Evolutionary conservation across 225 moss, liverwort and hornwort genomes (phyloP).

Genomic region (Asterella californica): DNA sequence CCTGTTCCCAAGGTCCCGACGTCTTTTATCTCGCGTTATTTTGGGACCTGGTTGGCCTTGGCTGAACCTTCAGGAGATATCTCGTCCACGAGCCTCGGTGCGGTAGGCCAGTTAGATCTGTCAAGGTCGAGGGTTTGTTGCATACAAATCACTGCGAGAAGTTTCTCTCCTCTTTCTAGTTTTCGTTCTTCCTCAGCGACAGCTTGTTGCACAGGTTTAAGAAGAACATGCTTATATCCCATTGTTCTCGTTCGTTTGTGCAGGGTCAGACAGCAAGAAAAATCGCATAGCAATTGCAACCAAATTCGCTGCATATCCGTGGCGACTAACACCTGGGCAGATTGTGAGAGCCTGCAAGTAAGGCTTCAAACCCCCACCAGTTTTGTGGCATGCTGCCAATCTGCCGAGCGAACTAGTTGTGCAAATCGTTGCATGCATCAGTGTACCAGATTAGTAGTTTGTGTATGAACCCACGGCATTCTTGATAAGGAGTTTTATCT

Average conservation of each 20-base stretch:
- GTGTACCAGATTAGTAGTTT: too few species aligned
- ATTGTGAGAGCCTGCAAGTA: constrained; percentile 99
- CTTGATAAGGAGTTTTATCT: not conserved
- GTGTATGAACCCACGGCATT: not conserved
- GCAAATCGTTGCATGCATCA: constrained; percentile 8
- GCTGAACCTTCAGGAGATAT: too few species aligned
- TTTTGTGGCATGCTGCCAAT: not conserved
- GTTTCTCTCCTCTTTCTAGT: not conserved
- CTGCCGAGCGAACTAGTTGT: not conserved
- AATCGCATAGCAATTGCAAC: constrained; percentile 80
- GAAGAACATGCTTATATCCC: constrained; percentile 11
- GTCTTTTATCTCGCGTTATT: too few species aligned
- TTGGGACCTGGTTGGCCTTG: too few species aligned
- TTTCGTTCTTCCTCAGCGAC: not conserved
- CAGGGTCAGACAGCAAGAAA: constrained; percentile 44
- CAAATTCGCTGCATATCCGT: constrained; percentile 96
- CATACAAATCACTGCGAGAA: not conserved
- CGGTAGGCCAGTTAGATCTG: too few species aligned
- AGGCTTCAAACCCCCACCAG: constrained; percentile 35
- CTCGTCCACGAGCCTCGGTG: too few species aligned
- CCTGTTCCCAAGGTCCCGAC: too few species aligned
- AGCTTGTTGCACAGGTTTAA: not conserved
- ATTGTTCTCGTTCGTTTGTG: not conserved
- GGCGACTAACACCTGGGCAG: constrained; percentile 86
- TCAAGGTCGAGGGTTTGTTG: not conserved